phyloP scores from a whole-genome alignment of 1,284 basidiomycete genomes.

The Papiliotrema laurentii region DNA sequence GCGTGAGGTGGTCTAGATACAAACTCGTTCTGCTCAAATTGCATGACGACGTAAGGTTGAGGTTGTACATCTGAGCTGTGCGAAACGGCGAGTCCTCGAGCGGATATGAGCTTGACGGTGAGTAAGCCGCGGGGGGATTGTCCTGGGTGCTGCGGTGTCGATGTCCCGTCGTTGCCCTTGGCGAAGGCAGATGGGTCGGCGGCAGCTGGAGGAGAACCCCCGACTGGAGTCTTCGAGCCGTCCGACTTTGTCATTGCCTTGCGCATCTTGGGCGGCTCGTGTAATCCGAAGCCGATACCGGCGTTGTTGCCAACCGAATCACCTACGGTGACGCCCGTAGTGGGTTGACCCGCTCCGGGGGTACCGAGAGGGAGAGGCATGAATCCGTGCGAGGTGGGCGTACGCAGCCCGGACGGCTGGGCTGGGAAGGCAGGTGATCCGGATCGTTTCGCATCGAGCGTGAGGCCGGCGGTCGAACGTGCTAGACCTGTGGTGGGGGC shows the following conservation, averaged over 20 bases:
- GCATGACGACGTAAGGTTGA: slow-evolving; percentile 91
- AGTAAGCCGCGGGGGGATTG: slow-evolving; percentile 63
- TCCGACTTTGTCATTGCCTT: slow-evolving; percentile 38
- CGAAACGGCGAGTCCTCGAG: slow-evolving; percentile 74
- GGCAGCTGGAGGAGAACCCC: slow-evolving; percentile 11
- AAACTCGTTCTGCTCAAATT: slow-evolving; percentile 99
- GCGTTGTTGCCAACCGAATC: slow-evolving; percentile 34
- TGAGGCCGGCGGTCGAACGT: slow-evolving; percentile 26
- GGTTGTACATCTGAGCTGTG: slow-evolving; percentile 54
- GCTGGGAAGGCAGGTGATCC: slow-evolving; percentile 33
- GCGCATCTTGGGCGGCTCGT: slow-evolving; percentile 48
- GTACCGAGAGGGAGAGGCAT: slow-evolving; percentile 43
- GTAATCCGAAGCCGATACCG: slow-evolving; percentile 43
- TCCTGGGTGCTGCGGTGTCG: slow-evolving; percentile 19
- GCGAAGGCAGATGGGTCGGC: slow-evolving; percentile 46
- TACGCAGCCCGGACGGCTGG: slow-evolving; percentile 43
- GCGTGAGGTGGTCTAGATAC: slow-evolving; percentile 75
- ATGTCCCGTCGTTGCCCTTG: neutral
- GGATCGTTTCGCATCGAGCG: slow-evolving; percentile 39
- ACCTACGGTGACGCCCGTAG: slow-evolving; percentile 44
- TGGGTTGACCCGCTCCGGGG: slow-evolving; percentile 42
- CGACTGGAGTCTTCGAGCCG: slow-evolving; percentile 31
- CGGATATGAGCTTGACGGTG: slow-evolving; percentile 92
- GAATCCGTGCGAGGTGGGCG: slow-evolving; percentile 43
- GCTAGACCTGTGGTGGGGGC: slow-evolving; percentile 17